These are phyloP conservation scores for Fallopia convolvulus DNA, from an alignment of 148 eudicot species.

Conservation along the genomic window DNA sequence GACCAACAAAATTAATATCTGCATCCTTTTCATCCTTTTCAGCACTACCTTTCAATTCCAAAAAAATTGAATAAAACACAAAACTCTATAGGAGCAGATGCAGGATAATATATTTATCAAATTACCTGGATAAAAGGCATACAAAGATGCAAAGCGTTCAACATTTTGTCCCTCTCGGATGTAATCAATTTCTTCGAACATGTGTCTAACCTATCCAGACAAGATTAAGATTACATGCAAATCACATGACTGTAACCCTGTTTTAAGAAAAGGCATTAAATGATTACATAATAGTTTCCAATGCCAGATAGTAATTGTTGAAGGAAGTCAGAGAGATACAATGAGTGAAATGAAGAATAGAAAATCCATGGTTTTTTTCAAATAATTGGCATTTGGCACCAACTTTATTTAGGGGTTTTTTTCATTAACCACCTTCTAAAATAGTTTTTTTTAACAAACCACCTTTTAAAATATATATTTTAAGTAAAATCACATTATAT, in stretches of 20 bases:
- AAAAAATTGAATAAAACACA: conserved; percentile 2
- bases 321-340: background rate
- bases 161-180: conserved; percentile 92
- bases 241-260: background rate
- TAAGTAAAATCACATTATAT: no score
- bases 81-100: background rate
- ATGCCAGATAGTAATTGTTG: background rate
- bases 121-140: conserved; percentile 53
- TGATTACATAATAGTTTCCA: background rate
- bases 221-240: conserved; percentile 12
- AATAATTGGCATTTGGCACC: background rate
- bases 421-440: no score
- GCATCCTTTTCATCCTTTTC: conserved; percentile 21
- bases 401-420: background rate
- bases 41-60: conserved; percentile 27
- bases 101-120: conserved; percentile 6
- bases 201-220: conserved; percentile 84
- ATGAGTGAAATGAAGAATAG: background rate
- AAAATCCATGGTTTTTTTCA: background rate
- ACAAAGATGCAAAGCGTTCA: conserved; percentile 85
- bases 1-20: conserved; percentile 16
- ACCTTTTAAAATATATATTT: no score
- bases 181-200: conserved; percentile 99
- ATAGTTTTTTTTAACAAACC: no score
- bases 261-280: background rate